Evolutionary conservation across 139 green algal genomes (phyloP).

Genomic region (Chlamydomonas schloesseri): DNA sequence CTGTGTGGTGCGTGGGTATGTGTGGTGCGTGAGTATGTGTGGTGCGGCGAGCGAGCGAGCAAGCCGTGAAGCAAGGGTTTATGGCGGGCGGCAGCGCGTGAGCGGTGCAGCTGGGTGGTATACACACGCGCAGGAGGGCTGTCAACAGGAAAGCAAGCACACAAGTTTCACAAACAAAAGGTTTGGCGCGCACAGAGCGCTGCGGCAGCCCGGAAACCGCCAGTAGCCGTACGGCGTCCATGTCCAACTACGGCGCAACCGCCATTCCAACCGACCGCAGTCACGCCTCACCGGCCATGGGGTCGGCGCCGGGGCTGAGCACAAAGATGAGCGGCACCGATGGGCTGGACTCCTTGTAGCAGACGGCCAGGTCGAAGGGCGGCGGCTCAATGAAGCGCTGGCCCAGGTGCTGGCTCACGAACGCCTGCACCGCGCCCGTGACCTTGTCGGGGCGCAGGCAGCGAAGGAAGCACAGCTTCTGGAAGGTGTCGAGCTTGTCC

Average conservation of each 20-base stretch:
- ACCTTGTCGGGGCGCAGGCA: conserved; percentile 85
- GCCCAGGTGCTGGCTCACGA: conserved; percentile 74
- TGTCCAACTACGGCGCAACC: no score
- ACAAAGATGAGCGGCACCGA: conserved; percentile 88
- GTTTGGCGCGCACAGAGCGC: no score
- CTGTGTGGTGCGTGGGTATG: not conserved
- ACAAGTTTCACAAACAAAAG: no score
- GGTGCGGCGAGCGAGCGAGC: no score
- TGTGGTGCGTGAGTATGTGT: not conserved
- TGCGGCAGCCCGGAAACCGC: no score
- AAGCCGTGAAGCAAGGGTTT: no score
- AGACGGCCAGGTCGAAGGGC: conserved; percentile 80
- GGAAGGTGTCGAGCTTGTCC: conserved; percentile 63
- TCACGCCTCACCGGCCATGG: conserved; percentile 74
- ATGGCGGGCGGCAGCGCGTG: no score
- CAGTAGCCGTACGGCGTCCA: no score
- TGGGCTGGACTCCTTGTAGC: conserved; percentile 72
- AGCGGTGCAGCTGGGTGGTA: no score
- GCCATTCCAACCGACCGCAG: not conserved
- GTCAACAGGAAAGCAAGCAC: no score
- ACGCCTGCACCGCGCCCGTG: conserved; percentile 69
- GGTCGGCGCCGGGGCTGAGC: conserved; percentile 79
- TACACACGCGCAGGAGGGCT: no score
- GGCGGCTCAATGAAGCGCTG: conserved; percentile 83
- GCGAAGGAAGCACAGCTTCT: conserved; percentile 78